Conservation (phyloP, 148 eudicot genomes). For the Silene uniflora region DNA sequence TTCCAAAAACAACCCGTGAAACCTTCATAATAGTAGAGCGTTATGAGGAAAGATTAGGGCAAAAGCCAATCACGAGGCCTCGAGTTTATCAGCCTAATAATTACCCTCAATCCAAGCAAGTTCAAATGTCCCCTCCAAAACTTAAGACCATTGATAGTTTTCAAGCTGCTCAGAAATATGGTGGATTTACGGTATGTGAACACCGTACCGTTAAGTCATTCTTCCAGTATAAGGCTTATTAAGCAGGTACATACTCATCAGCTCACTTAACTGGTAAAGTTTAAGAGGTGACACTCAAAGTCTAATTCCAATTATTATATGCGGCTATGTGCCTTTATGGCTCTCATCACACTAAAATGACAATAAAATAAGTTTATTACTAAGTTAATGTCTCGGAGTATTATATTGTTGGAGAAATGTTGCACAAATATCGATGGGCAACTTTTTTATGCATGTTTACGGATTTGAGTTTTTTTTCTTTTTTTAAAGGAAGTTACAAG, state of each 20-base stretch:
- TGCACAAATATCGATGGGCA: too few species aligned
- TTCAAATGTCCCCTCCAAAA: slow-evolving; percentile 12
- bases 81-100: not conserved
- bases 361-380: too few species aligned
- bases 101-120: not conserved
- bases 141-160: slow-evolving; percentile 15
- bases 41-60: not conserved
- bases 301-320: too few species aligned
- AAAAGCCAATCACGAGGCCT: not conserved
- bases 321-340: too few species aligned
- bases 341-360: too few species aligned
- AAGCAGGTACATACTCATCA: not conserved
- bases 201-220: slow-evolving; percentile 3
- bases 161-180: slow-evolving; percentile 23
- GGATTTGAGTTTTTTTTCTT: too few species aligned
- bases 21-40: slow-evolving; percentile 5
- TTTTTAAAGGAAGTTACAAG: too few species aligned
- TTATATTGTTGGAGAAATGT: too few species aligned
- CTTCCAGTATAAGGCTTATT: not conserved
- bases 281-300: too few species aligned
- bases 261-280: too few species aligned
- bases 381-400: too few species aligned
- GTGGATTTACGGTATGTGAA: slow-evolving; percentile 23
- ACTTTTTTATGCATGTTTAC: too few species aligned
- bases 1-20: slow-evolving; percentile 4